Evolutionary conservation across 192 early-diverging fungal genomes (phyloP).

Genomic region (Piromyces finnis): DNA sequence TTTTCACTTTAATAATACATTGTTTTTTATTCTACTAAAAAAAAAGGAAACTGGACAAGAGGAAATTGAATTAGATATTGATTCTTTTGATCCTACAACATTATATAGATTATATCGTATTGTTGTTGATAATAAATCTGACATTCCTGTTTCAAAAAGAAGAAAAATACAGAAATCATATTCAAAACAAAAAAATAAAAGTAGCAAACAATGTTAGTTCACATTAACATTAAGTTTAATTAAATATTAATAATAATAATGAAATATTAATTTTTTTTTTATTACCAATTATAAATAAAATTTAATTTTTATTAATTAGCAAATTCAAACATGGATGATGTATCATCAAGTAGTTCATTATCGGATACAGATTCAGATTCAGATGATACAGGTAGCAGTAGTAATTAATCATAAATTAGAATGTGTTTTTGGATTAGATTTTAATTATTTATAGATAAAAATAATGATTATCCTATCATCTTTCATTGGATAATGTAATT

Average conservation of each 20-base stretch:
- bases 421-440: no score
- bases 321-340: conserved; percentile 22
- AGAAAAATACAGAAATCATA: conserved; percentile 25
- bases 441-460: no score
- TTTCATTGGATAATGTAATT: no score
- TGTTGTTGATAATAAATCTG: conserved; percentile 31
- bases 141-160: conserved; percentile 25
- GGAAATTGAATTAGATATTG: conserved; percentile 94
- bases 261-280: no score
- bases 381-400: conserved; percentile 69
- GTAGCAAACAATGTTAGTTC: neutral
- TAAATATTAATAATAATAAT: no score
- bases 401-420: conserved; percentile 26
- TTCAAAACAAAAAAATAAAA: conserved; percentile 12
- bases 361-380: conserved; percentile 49
- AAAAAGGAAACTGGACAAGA: conserved; percentile 36
- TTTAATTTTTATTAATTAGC: conserved; percentile 1
- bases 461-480: no score
- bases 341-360: conserved; percentile 26
- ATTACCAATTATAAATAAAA: no score
- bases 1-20: no score
- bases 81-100: conserved; percentile 62
- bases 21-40: no score
- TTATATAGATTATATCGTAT: conserved; percentile 73
- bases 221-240: no score